Evolutionary conservation across 164 flowering plant genomes (phyloP).

Genomic region (Hamamelis virginiana): DNA sequence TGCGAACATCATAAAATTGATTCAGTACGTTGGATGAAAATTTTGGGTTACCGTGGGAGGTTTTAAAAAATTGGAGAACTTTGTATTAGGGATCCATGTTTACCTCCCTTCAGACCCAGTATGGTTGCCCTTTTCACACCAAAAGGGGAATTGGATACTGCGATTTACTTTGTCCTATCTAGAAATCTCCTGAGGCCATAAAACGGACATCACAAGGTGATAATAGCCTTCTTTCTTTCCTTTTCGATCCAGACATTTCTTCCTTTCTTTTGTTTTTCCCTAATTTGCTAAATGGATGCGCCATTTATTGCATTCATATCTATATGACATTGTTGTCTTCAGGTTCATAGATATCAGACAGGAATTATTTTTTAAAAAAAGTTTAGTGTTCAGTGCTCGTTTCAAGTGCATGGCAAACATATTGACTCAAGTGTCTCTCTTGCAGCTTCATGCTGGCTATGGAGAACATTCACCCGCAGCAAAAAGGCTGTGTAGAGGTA

Average conservation of each 20-base stretch:
- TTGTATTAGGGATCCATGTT: too few species aligned
- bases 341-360: not conserved
- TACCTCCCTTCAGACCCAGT: too few species aligned
- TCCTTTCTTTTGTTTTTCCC: not conserved
- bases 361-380: not conserved
- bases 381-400: not conserved
- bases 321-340: not conserved
- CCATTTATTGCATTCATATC: not conserved
- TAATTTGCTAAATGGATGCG: not conserved
- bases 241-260: not conserved
- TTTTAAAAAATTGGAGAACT: not conserved
- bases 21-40: too few species aligned
- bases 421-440: conserved; percentile 11
- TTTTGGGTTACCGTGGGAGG: too few species aligned
- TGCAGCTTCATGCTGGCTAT: conserved; percentile 88
- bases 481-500: conserved; percentile 64
- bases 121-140: too few species aligned
- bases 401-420: conserved; percentile 1
- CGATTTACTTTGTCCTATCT: too few species aligned
- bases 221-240: not conserved
- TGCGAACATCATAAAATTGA: too few species aligned
- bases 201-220: not conserved
- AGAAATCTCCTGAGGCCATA: not conserved
- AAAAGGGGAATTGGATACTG: too few species aligned
- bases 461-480: conserved; percentile 54